Base-by-base conservation (phyloP, 1,284 basidiomycete species). In the Inonotus obliquus region DNA sequence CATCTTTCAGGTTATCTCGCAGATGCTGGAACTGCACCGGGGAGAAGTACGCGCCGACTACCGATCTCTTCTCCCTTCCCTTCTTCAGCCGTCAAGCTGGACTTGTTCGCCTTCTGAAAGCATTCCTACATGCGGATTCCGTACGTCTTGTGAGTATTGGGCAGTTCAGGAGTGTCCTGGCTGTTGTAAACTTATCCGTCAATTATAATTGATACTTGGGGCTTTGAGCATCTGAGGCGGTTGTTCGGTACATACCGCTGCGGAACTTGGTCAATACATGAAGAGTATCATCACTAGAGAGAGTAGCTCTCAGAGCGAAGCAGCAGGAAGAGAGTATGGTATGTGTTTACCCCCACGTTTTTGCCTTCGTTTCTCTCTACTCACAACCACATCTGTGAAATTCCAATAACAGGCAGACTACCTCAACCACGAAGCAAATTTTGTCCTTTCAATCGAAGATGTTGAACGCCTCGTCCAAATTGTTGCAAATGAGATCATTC, bases 1-100 rank as follows among this genome's bases (percentile, higher is more conserved):
- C 73, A 91, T 94, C 57, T 98, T 99, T 81, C 97, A 99, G 72
- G 86, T 99, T 67, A 85, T 98, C 35, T n/a, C n/a, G n/a, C n/a
- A n/a, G n/a, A n/a, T n/a, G n/a, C n/a, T n/a, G n/a, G n/a, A n/a
- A n/a, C n/a, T 94, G 9, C 95, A 96, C 69, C 75, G 77, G 0
- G 72, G 76, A 0, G 75, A 77, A 25, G 79, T 97, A 6, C 94
- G 96, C 0, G 76, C 79, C 0, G 83, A 89, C 61, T 99, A 98
- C 76, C 85, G 87, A 38, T 77, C 81, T 19, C 79, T 99, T 4
- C 80, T 98, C 1, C 87, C 87, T 0, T 88, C 95, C 67, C 81
- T 99, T 19, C 84, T 98, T 38, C 93, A 89, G 0, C 94, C 95
- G 0, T 79, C 86, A 1, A 82, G 91, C 19, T 99, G 97, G 96